Base-by-base conservation (phyloP, 2,329 filamentous ascomycete genomes). In the Periconia digitata region DNA sequence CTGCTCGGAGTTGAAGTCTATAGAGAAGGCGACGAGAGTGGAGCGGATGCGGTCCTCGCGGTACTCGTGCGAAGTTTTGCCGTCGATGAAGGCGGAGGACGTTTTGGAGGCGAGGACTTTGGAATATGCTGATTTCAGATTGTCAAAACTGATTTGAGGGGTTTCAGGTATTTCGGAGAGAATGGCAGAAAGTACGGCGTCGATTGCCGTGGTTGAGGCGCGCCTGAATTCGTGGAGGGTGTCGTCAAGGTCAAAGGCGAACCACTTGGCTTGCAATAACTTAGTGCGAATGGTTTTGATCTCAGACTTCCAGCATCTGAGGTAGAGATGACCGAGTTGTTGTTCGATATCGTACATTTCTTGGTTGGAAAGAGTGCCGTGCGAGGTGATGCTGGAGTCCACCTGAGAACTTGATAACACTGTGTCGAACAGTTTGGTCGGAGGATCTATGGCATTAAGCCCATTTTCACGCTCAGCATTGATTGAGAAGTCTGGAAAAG, bases 181-280 rank as follows among this genome's bases (percentile, higher is more conserved):
- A 13, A 78, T 68, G 6, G 41, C 32, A 1, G 50, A 43, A 4
- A 79, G 67, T 4, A 72, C 66, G 5, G 52, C 34, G 0, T 51
- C 46, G 1, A 68, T 71, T 2, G 76, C 76, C 4, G 53, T 44
- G 1, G 53, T 48, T 1, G 75, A 77, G 10, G 73, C 72, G 16
- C 55, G 63, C 41, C 74, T 73, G 41, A 78, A 79, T 39, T 75
- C 69, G 48, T 79, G 77, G 1, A 79, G 60, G 0, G 76, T 78
- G 52, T 79, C 76, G 46, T 79, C 76, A 6, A 80, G 70, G 35
- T 79, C 76, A 44, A 79, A 79, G 1, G 71, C 74, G 32, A 76
- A 68, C 73, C 75, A 78, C 21, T 27, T 49, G 13, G 49, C 40
- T 13, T n/a, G 8, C 15, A 37, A 12, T 6, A 41, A 13, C 8